Evolutionary conservation across 2,329 filamentous ascomycete species (phyloP), one percentile per base, ranked within the genome.

Genomic region (Pyrenochaeta sp.): DNA sequence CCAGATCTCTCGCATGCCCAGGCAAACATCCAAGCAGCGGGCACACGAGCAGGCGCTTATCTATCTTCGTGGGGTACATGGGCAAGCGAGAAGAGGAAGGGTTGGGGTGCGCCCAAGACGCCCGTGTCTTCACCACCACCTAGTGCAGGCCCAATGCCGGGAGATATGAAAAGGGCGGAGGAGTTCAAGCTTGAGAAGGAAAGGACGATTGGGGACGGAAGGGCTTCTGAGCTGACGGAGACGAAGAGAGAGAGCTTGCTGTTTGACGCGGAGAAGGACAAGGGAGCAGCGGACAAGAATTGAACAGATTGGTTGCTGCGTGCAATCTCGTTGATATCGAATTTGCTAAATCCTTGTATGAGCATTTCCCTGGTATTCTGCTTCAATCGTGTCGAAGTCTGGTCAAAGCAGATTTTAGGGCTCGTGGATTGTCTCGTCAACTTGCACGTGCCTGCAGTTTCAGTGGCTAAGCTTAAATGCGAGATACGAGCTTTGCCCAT

Each of bases 21-120:
- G 59, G 77, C 81, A 13, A 77, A 77, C 7, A 76, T 81, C 2
- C 73, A 74, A 46, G 78, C 79, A 7, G 81, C 80, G 2, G 69
- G 77, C 8, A 79, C 80, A 37, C 74, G 77, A 26, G 83, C 83
- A n/a, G 75, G 81, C 11, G 80, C 84, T 1, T 87, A 86, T 58
- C 68, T 87, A 35, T 84, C 79, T 41, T 84, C 81, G 0, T 86
- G 83, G 83, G 78, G 83, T 4, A 70, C 76, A 1, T 86, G 83
- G 83, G 83, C 83, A 4, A 85, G 85, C 35, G 88, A 94, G 74
- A 93, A 92, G 74, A 88, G 86, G 30, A 68, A 66, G 31, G 66
- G 65, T 2, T 71, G 68, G 68, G 55, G 60, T 1, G 42, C 50
- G 4, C 44, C 47, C 4, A 66, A 63, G 17, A 63, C 63, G 1